Base-by-base conservation (phyloP, 495 filamentous ascomycete genomes). In the Xylaria bambusicola region DNA sequence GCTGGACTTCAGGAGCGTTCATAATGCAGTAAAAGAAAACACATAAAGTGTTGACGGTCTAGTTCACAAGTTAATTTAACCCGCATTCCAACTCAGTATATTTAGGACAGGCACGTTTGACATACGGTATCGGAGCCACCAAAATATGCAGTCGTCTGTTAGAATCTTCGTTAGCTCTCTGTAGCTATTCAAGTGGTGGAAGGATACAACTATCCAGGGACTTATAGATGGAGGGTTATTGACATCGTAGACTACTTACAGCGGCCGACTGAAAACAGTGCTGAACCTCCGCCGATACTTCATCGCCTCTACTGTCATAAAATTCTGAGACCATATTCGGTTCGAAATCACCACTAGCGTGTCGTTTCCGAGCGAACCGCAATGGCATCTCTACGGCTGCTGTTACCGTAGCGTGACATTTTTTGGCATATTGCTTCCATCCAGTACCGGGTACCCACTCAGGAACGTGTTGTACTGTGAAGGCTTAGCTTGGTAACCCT, bases 391-490 rank as follows among this genome's bases (percentile, higher is more conserved):
- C 65, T 3, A 59, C 55, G 6, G 71, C 55, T 17, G 36, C 51
- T n/a, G 21, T 47, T 12, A 72, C 36, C n/a, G 52, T 52, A 3
- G 24, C 54, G 23, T 61, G 61, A 60, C 64, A 77, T 7, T 20
- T 5, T 10, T 63, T 62, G 1, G 70, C 74, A 12, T 56, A 77
- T 6, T 65, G 52, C 40, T 71, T 68, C 61, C 80, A 83, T 0
- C 62, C 67, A 6, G 75, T 69, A 1, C 79, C 80, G 23, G 80
- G 80, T n/a, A 78, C 61, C 76, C 76, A 80, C 5, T 66, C 60
- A 0, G 78, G 79, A 0, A 77, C 18, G 35, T 75, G 64, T 63
- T 70, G 72, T 38, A 77, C 63, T 56, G 18, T 35, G 2, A 46
- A 20, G 2, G 15, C 8, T 55, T 15, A 55, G 52, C n/a, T 29